Conservation (phyloP, 2,329 filamentous ascomycete genomes). For the Tolypocladium nubicola region DNA sequence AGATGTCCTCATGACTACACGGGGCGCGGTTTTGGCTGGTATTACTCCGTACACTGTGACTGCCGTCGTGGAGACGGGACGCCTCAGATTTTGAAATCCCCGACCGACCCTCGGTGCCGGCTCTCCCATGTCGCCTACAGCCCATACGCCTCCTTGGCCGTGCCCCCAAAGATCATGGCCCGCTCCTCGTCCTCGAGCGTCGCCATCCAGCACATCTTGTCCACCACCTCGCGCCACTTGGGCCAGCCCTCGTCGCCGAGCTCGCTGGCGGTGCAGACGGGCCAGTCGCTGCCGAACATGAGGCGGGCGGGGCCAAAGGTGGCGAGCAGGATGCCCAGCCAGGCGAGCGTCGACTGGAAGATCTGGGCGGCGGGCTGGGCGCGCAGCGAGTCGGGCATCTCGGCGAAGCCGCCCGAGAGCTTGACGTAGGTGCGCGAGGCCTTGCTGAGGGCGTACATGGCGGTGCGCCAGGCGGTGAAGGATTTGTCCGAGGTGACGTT, state of each 20-base stretch:
- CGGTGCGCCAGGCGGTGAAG: conserved; percentile 59
- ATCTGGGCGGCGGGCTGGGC: conserved; percentile 41
- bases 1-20: not conserved
- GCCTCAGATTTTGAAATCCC: not conserved
- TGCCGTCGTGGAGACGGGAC: not conserved
- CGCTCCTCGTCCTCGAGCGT: conserved; percentile 49
- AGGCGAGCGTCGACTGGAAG: conserved; percentile 54
- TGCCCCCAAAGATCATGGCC: conserved; percentile 60
- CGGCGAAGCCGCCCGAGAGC: conserved; percentile 76
- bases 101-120: not conserved
- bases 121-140: conserved; percentile 16
- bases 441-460: conserved; percentile 57
- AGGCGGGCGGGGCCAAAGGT: conserved; percentile 62
- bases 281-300: conserved; percentile 94
- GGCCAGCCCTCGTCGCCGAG: conserved; percentile 52
- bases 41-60: too few species aligned
- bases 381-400: conserved; percentile 53
- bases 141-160: conserved; percentile 61
- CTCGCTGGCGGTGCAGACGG: conserved; percentile 60
- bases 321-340: conserved; percentile 61
- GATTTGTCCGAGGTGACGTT: conserved; percentile 42
- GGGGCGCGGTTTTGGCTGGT: not conserved
- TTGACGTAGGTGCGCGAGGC: conserved; percentile 72
- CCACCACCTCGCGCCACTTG: conserved; percentile 65
- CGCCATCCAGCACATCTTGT: conserved; percentile 53